Conservation (phyloP, 2,329 filamentous ascomycete genomes). For the Paradendryphiella salina region DNA sequence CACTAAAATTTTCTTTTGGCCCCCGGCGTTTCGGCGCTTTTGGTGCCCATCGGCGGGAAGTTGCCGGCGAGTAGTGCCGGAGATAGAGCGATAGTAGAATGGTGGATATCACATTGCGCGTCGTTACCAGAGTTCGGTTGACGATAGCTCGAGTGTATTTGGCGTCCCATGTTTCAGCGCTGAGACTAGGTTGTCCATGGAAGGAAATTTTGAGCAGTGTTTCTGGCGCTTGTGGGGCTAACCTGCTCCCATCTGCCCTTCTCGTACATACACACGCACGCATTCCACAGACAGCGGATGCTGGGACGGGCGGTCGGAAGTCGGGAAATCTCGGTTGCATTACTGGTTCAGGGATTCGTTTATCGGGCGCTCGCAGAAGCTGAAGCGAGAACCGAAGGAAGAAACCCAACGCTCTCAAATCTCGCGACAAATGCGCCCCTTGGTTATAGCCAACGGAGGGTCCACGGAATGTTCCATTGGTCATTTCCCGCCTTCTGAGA, state of each 20-base stretch:
- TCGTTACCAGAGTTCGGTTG: conserved; percentile 4
- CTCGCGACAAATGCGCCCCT: not conserved
- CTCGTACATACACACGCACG: not conserved
- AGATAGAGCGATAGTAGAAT: conserved; percentile 2
- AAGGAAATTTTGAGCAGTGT: conserved; percentile 9
- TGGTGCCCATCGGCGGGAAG: not conserved
- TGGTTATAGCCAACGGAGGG: conserved; percentile 1
- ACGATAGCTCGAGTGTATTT: conserved; percentile 9
- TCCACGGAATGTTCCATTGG: conserved; percentile 14
- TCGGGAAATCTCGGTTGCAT: conserved; percentile 12
- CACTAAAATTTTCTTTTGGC: conserved; percentile 15
- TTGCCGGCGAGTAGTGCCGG: conserved; percentile 6
- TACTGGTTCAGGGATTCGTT: not conserved
- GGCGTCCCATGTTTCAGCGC: conserved; percentile 14
- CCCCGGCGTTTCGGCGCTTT: conserved; percentile 11
- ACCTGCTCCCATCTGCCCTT: conserved; percentile 2
- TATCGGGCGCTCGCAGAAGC: not conserved
- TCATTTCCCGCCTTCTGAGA: conserved; percentile 9
- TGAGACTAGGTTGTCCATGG: not conserved
- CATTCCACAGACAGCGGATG: conserved; percentile 1
- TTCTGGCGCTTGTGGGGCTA: conserved; percentile 9
- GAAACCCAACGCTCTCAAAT: conserved; percentile 2
- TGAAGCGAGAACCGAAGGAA: conserved; percentile 5
- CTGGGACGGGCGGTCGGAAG: conserved; percentile 6
- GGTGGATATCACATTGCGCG: conserved; percentile 3